Base-by-base conservation (phyloP, 345 rosid species). In the Heritiera fomes region DNA sequence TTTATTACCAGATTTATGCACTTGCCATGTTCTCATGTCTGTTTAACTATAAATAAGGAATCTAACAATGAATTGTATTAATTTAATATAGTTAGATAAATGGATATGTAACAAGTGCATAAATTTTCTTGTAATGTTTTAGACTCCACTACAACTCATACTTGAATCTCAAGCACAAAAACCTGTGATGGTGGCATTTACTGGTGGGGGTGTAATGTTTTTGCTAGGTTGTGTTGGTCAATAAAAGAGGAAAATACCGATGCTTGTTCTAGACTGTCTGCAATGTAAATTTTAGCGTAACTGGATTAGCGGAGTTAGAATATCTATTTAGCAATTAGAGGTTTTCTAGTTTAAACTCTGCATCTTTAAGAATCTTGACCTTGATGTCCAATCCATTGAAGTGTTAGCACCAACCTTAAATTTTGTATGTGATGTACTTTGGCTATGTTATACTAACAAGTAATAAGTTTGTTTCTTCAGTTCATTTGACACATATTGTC, bases 401-500 rank as follows among this genome's bases (percentile, higher is more conserved):
- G 46, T 69, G 73, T 69, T 69, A 4, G n/a, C n/a, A 0, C 13
- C 30, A 3, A 30, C 43, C 58, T 12, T 13, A 8, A 70, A 28
- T n/a, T 45, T 49, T 70, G 58, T 15, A 52, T 13, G 4, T 15
- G 7, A 53, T n/a, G 5, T 53, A 53, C 17, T 12, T 50, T 50
- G 55, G 55, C 17, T 50, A 13, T 47, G 58, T 49, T 30, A 30
- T 7, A 32, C 7, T 71, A 20, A 8, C n/a, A 49, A 12, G 5
- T 49, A 43, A n/a, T 43, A 70, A 28, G 74, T 50, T 70, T 71
- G 75, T 45, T 71, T 71, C 23, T 8, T 50, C 59, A 49, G 17
- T 5, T 13, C 13, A 47, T 70, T 71, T 30, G 60, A 71, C 30
- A 32, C 59, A 8, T 71, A 8, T 14, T 49, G 20, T 18, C 11